Evolutionary conservation across 306 rosid species (phyloP), one percentile per base, ranked within the genome.

Genomic region (Cucurbita argyrosperma): DNA sequence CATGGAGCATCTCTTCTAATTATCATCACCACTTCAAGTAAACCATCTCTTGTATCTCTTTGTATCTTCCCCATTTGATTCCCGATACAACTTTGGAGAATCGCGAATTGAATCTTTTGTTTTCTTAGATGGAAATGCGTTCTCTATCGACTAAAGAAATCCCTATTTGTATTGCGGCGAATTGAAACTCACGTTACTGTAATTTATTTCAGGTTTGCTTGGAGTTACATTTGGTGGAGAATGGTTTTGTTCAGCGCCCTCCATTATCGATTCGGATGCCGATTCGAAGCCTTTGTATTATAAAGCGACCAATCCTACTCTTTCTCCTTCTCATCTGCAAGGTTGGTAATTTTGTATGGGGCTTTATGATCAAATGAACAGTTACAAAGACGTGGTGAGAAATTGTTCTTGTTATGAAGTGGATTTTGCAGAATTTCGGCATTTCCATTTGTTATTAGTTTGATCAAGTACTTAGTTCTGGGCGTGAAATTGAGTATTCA

Each of bases 231-330:
- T 70, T 45, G 50, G 80, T 39, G 83, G 80, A 23, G 87, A 87
- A 59, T 96, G 91, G 55, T 80, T 89, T 83, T 94, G 99, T 85
- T 88, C 95, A 80, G 85, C 87, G 51, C 82, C 92, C 67, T 85
- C 97, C 5, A 35, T 74, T 15, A 39, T 87, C 15, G 52, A 76
- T 70, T 59, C 67, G 12, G 84, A 73, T 76, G 76, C 80, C 7
- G 54, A 84, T 65, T 78, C 86, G 10, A 85, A 80, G 39, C 85
- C 89, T 76, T 73, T 84, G 72, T 91, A 94, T 71, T 91, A 82
- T 82, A 85, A 94, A 83, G 87, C 79, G 26, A 66, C 83, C 11
- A 83, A 85, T 35, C 91, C 97, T 61, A 89, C 85, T 10, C 92
- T 87, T 71, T 91, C 99, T 56, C 88, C 99, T 79, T 42, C 83